A percentile compares a stretch with the other conserved stretches of the same genome.
phyloP scores from a whole-genome alignment of 805 yeast species.

The Candida ortonii region DNA sequence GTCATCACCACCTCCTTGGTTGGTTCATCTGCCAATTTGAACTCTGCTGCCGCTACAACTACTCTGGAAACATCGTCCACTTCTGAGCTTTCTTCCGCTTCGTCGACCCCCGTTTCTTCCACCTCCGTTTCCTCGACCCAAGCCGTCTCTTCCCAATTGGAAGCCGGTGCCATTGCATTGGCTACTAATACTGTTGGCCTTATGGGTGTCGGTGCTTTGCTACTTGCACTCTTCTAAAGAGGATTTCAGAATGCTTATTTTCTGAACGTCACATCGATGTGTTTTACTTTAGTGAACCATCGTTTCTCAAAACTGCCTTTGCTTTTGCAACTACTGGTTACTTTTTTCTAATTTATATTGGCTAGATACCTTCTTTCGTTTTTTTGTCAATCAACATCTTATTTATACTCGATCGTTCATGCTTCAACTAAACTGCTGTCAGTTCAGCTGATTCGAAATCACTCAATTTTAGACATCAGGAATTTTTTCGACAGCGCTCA shows the following conservation, averaged over 20 bases:
- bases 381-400: not conserved
- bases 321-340: too few relatives aligned
- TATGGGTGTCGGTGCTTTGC: conserved; percentile 25
- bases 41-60: conserved; percentile 28
- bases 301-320: too few relatives aligned
- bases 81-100: conserved; percentile 13
- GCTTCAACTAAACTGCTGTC: too few relatives aligned
- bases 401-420: not conserved
- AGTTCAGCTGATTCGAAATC: too few relatives aligned
- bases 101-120: conserved; percentile 19
- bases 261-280: too few relatives aligned
- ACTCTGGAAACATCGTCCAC: conserved; percentile 19
- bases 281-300: too few relatives aligned
- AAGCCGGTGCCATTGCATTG: conserved; percentile 22
- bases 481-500: too few relatives aligned
- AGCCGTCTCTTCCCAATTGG: conserved; percentile 23
- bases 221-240: conserved; percentile 16
- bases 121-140: conserved; percentile 16
- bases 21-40: too few relatives aligned
- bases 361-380: not conserved
- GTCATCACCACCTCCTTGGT: conserved; percentile 21
- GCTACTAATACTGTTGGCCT: conserved; percentile 28
- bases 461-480: too few relatives aligned
- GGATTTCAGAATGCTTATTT: too few relatives aligned
- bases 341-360: conserved; percentile 1